Conservation (phyloP, 2,329 filamentous ascomycete genomes). For the Pestalotiopsis sp. region DNA sequence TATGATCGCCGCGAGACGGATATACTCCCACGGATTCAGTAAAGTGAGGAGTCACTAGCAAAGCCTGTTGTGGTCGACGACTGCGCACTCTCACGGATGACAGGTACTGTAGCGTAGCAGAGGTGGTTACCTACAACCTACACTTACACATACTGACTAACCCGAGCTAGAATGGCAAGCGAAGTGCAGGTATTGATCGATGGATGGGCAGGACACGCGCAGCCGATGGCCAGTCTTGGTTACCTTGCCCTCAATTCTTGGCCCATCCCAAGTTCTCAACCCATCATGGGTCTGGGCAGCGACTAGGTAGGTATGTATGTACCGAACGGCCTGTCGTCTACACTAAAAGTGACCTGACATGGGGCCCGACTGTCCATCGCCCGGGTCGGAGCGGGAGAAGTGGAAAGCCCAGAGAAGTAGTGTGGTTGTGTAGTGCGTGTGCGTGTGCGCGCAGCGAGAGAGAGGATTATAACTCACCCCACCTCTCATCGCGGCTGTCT, state of each 20-base stretch:
- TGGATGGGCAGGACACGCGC: background rate
- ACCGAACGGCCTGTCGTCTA: background rate
- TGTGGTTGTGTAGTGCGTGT: slow-evolving; percentile 1
- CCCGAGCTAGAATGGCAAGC: background rate
- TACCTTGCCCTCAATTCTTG: too few species aligned
- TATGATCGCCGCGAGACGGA: background rate
- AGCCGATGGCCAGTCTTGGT: background rate
- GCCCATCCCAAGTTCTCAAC: too few species aligned
- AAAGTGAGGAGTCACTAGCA: background rate
- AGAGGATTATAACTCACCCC: slow-evolving; percentile 47
- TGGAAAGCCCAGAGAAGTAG: background rate
- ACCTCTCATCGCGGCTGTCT: slow-evolving; percentile 46
- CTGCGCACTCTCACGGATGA: background rate
- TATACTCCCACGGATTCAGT: background rate
- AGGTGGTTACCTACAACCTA: background rate
- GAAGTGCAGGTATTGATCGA: background rate
- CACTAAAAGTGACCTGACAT: background rate
- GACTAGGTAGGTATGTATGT: too few species aligned
- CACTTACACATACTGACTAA: background rate
- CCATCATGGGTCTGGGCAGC: too few species aligned
- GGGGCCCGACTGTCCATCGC: background rate
- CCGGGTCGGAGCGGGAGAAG: slow-evolving; percentile 15
- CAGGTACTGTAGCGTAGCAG: background rate
- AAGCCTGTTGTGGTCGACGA: background rate
- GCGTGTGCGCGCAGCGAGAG: slow-evolving; percentile 1